Evolutionary conservation across 164 flowering plant species (phyloP), one percentile per base, ranked within the genome.

Genomic region (Houttuynia cordata): DNA sequence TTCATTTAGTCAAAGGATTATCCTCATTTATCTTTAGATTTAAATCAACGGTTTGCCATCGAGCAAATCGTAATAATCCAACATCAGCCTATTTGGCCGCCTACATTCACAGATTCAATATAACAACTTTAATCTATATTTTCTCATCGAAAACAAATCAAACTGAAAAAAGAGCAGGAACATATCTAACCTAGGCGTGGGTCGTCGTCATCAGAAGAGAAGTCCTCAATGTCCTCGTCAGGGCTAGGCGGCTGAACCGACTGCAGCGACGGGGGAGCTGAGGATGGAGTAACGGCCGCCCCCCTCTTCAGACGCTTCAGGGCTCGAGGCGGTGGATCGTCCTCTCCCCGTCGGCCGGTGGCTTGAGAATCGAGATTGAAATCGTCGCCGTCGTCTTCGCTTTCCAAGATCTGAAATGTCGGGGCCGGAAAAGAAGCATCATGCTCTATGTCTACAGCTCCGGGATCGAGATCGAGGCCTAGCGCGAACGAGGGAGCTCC

Each of bases 401-500:
- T 3, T 14, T 42, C 14, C 7, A 42, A 42, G 49, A 42, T 42
- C 10, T 12, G 49, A 42, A 42, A 42, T 14, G 17, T 42, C 10
- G 49, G 49, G 49, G 49, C 49, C 49, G 49, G 9, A 14, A 12
- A 42, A 42, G 49, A 42, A 42, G 49, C 49, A 42, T 8, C 25
- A 14, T 34, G 37, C 6, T 30, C 37, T 30, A 30, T 6, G 6
- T 30, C 37, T 30, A 6, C 37, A 30, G 6, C 37, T 30, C 37
- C 75, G 40, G 74, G 60, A 57, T 78, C 86, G 22, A 83, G 64
- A 65, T 90, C 97, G 59, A 90, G 63, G 10, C 97, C 96, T 41
- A 91, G 79, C 51, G 96, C 88, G 73, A 91, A 91, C 1, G 94
- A 81, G 7, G 97, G 97, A 41, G 84, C 76, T 62, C 70, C 80